Conservation (phyloP, 345 rosid genomes). For the Orychophragmus violaceus region DNA sequence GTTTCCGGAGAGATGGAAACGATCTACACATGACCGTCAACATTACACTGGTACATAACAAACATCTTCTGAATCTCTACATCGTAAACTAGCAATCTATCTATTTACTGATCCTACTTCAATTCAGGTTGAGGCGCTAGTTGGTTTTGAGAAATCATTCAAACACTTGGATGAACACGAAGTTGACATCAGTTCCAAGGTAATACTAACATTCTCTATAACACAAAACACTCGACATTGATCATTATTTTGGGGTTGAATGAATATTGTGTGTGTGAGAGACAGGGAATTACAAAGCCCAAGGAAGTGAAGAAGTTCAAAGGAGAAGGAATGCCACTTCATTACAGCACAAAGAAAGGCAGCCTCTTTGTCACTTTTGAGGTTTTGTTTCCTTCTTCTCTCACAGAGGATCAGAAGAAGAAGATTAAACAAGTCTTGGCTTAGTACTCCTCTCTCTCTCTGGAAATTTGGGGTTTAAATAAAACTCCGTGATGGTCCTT, state of each 20-base stretch:
- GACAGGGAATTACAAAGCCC: slow-evolving; percentile 91
- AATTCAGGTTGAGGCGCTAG: slow-evolving; percentile 84
- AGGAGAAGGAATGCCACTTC: slow-evolving; percentile 98
- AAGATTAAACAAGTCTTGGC: slow-evolving; percentile 70
- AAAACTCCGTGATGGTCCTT: slow-evolving; percentile 5
- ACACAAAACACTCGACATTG: not conserved
- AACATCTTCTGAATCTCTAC: not conserved
- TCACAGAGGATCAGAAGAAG: slow-evolving; percentile 75
- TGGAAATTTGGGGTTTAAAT: slow-evolving; percentile 6
- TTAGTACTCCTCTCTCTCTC: slow-evolving; percentile 29
- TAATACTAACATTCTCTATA: slow-evolving; percentile 14
- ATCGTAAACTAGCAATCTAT: not conserved
- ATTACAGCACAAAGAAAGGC: slow-evolving; percentile 78
- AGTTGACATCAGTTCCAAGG: slow-evolving; percentile 83
- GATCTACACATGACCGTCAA: slow-evolving; percentile 82
- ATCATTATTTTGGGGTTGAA: not conserved
- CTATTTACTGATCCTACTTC: not conserved
- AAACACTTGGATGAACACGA: slow-evolving; percentile 89
- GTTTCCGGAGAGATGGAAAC: slow-evolving; percentile 82
- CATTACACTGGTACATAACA: slow-evolving; percentile 60
- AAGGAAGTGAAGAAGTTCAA: slow-evolving; percentile 82
- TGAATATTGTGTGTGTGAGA: not conserved
- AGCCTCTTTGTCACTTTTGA: slow-evolving; percentile 80
- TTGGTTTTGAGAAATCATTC: slow-evolving; percentile 89
- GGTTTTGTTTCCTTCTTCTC: slow-evolving; percentile 78